Base-by-base conservation (phyloP, 2,329 filamentous ascomycete genomes). In the Ophiosphaerella narmari region DNA sequence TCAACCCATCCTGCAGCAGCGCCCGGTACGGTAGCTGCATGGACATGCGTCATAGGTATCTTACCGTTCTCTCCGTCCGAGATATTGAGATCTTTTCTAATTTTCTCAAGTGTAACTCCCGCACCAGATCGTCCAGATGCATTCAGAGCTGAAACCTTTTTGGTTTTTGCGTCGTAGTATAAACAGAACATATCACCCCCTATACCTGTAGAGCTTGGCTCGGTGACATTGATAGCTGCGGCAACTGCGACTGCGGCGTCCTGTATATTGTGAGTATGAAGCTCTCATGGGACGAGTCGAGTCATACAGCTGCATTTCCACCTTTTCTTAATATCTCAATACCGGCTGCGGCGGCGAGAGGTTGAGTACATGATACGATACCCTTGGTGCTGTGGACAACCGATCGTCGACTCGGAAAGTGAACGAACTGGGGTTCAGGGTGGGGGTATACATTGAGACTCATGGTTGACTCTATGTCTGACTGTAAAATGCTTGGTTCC, bases 161-260 rank as follows among this genome's bases (percentile, higher is more conserved):
- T 88, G 0, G 87, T 90, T 62, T 87, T 83, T 36, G 91, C 90
- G 69, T 95, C 84, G 78, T 93, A 97, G 80, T 85, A 97, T 32
- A 97, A 84, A 73, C 92, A 92, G 77, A 97, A 99, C 86, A 96
- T 91, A 75, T 99, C 94, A 55, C 94, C 94, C 49, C 94, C 94
- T 52, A 99, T 97, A 35, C 94, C 94, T 0, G 94, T 97, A 5
- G 89, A 94, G 51, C 86, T 86, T 7, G 94, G 94, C 70, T 99
- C 94, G 0, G 93, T 96, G 68, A 97, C 84, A 75, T 97, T 97
- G 48, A 99, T 80, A 5, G 86, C 91, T 29, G 94, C 94, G 38
- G 94, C 93, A 54, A 96, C 90, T 37, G 94, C 94, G 4, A 97
- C 90, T 7, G 94, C 93, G n/a, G 94, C 93, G 78, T 97, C 93